Evolutionary conservation across 2,329 filamentous ascomycete species (phyloP).

Genomic region (Hypoxylon sp.): DNA sequence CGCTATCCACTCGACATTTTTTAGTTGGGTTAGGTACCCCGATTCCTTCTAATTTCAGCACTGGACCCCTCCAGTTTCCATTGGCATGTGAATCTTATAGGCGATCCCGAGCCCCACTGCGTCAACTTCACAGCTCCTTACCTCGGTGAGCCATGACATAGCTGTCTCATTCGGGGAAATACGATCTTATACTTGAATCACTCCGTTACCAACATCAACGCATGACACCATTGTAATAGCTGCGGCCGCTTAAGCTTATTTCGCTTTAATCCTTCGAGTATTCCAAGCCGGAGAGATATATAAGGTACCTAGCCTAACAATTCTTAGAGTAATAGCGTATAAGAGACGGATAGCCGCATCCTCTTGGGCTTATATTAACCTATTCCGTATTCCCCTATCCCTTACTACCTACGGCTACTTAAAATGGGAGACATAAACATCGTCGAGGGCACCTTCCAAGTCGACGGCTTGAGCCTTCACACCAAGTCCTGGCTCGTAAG

Average conservation of each 20-base stretch:
- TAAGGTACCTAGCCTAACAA: neutral
- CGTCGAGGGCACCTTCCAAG: constrained; percentile 65
- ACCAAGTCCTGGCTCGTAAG: constrained; percentile 72
- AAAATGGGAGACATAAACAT: constrained; percentile 56
- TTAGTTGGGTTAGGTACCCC: neutral
- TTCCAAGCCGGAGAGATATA: neutral
- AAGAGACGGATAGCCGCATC: neutral
- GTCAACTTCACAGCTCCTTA: constrained; percentile 2
- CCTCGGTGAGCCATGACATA: constrained; percentile 25
- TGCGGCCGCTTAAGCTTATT: neutral
- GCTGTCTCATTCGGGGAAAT: constrained; percentile 41
- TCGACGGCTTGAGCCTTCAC: constrained; percentile 63
- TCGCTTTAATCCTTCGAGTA: neutral
- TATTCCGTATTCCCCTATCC: neutral
- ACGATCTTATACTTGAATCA: constrained; percentile 24
- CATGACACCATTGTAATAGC: neutral
- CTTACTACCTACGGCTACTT: constrained; percentile 2
- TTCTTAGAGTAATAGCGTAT: neutral
- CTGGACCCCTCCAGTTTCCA: neutral
- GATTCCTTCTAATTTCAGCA: neutral
- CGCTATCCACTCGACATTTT: neutral
- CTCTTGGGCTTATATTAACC: neutral
- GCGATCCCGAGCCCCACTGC: constrained; percentile 1
- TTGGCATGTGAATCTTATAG: constrained; percentile 11
- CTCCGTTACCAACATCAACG: neutral